phyloP scores from a whole-genome alignment of 805 yeast genomes.

The Wickerhamiella galacta region DNA sequence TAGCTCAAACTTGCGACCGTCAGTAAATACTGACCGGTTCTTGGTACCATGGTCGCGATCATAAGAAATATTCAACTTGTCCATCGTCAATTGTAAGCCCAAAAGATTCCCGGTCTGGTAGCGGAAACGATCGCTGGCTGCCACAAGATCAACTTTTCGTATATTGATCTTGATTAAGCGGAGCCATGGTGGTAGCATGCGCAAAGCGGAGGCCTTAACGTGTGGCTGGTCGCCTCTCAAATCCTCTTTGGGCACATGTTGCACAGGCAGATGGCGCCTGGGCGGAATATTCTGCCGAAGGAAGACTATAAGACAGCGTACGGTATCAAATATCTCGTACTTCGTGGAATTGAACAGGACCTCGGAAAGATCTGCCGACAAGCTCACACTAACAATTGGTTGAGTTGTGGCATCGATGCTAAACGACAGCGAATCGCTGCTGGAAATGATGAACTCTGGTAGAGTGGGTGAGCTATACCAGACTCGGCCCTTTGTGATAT shows the following conservation, averaged over 20 bases:
- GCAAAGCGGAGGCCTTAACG: conserved; percentile 4
- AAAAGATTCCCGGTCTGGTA: conserved; percentile 11
- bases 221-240: too few relatives aligned
- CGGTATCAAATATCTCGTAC: conserved; percentile 20
- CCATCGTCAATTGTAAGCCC: conserved; percentile 10
- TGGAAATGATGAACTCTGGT: conserved; percentile 16
- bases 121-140: conserved; percentile 16
- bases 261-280: too few relatives aligned
- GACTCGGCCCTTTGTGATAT: conserved; percentile 6
- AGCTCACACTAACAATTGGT: conserved; percentile 18
- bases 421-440: conserved; percentile 13
- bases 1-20: conserved; percentile 11
- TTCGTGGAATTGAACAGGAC: conserved; percentile 18
- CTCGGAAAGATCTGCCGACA: conserved; percentile 14
- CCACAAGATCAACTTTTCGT: conserved; percentile 6
- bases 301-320: conserved; percentile 18
- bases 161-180: conserved; percentile 5
- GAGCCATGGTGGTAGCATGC: conserved; percentile 14
- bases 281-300: too few relatives aligned
- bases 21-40: conserved; percentile 4
- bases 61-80: conserved; percentile 6
- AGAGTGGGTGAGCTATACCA: conserved; percentile 20
- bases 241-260: too few relatives aligned
- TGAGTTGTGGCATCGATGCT: conserved; percentile 14
- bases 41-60: conserved; percentile 1